Percentiles rank a stretch among this genome's conserved stretches.
Evolutionary conservation across 2,329 filamentous ascomycete species (phyloP).

Genomic region (Purpureocillium lavendulum): DNA sequence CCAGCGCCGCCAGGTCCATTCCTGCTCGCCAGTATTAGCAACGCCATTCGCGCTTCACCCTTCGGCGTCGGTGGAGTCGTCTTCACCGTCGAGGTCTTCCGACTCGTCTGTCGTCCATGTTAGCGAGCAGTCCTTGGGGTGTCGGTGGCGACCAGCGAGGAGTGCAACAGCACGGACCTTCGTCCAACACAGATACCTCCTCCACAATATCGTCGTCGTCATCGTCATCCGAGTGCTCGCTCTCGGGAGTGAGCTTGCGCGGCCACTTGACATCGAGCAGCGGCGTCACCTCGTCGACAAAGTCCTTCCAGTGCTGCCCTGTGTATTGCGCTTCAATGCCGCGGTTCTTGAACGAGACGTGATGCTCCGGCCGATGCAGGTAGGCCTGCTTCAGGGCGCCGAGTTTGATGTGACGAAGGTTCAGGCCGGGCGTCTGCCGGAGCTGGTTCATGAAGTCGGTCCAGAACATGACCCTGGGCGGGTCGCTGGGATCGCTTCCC

Average conservation of each 20-base stretch:
- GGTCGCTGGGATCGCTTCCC: neutral
- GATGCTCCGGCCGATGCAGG: constrained; percentile 5
- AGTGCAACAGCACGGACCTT: neutral
- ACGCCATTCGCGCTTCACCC: neutral
- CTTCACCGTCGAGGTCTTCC: neutral
- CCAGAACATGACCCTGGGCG: constrained; percentile 26
- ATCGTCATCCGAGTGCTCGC: constrained; percentile 9
- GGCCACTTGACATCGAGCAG: constrained; percentile 8
- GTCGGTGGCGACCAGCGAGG: neutral
- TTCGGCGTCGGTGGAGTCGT: neutral
- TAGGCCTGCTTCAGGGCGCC: constrained; percentile 19
- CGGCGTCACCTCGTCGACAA: constrained; percentile 19
- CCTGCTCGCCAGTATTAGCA: constrained; percentile 1
- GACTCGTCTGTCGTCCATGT: neutral
- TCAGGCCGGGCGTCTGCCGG: constrained; percentile 17
- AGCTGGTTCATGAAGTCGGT: constrained; percentile 26
- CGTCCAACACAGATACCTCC: neutral
- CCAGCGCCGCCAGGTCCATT: neutral
- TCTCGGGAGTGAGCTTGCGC: constrained; percentile 2
- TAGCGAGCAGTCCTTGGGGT: neutral
- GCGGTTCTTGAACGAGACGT: constrained; percentile 7
- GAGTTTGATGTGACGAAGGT: constrained; percentile 24
- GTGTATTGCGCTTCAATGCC: constrained; percentile 15
- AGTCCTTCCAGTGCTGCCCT: constrained; percentile 26
- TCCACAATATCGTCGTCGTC: constrained; percentile 6